phyloP scores from a whole-genome alignment of 2,329 filamentous ascomycete species.

The Mycogone perniciosa region DNA sequence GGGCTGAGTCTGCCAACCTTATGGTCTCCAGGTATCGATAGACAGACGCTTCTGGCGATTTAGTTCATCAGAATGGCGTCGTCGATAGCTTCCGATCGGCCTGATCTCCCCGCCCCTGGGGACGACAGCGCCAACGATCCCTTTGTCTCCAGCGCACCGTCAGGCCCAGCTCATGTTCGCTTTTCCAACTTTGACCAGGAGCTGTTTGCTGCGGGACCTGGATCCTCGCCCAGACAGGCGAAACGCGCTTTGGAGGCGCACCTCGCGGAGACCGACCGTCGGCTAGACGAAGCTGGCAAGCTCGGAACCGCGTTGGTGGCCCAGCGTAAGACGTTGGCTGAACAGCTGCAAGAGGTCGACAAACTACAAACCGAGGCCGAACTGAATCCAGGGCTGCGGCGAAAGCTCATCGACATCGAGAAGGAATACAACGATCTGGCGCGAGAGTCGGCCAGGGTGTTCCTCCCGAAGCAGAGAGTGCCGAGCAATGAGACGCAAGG shows the following conservation, averaged over 20 bases:
- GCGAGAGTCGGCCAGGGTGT: constrained; percentile 79
- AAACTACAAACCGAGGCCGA: constrained; percentile 69
- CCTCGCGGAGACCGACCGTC: constrained; percentile 82
- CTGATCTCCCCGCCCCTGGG: constrained; percentile 33
- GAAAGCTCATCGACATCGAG: constrained; percentile 80
- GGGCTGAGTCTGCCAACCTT: constrained; percentile 11
- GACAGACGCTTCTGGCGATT: constrained; percentile 19
- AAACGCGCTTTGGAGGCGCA: constrained; percentile 87
- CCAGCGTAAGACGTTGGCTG: constrained; percentile 76
- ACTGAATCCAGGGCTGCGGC: constrained; percentile 73
- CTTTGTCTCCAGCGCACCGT: constrained; percentile 39
- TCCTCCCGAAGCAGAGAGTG: constrained; percentile 77
- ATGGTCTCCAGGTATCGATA: constrained; percentile 18
- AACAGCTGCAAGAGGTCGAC: constrained; percentile 79
- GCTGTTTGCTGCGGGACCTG: constrained; percentile 69
- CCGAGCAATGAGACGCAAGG: constrained; percentile 58
- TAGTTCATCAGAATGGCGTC: constrained; percentile 34
- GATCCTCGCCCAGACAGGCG: constrained; percentile 74
- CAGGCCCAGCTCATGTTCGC: constrained; percentile 51
- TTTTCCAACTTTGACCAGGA: constrained; percentile 80
- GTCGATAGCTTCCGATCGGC: constrained; percentile 36
- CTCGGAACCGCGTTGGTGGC: constrained; percentile 81
- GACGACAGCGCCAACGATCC: constrained; percentile 43
- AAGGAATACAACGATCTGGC: constrained; percentile 93
- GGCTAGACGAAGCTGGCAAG: constrained; percentile 85